Conservation (phyloP, 1,139 yeast species). For the Hemisphaericaspora subhashii region DNA sequence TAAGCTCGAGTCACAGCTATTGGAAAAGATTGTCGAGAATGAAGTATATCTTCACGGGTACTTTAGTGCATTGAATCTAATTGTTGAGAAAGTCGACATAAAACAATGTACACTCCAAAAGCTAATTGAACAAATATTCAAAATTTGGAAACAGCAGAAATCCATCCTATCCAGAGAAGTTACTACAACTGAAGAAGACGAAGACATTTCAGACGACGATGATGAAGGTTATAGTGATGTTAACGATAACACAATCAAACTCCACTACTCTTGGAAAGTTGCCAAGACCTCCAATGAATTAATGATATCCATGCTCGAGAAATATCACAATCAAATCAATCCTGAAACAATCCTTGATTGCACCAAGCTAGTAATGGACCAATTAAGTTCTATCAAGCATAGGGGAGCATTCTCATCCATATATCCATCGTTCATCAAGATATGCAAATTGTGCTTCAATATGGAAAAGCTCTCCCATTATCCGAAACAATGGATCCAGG, state of each 20-base stretch:
- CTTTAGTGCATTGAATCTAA: constrained; percentile 54
- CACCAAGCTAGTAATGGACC: constrained; percentile 54
- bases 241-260: constrained; percentile 49
- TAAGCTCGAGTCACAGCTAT: constrained; percentile 3
- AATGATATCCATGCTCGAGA: constrained; percentile 21
- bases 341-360: constrained; percentile 25
- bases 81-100: constrained; percentile 33
- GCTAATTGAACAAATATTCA: constrained; percentile 19
- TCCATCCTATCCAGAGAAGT: constrained; percentile 48
- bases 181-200: constrained; percentile 9
- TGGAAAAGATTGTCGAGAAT: not conserved
- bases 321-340: constrained; percentile 1
- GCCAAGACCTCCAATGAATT: constrained; percentile 73
- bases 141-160: constrained; percentile 56
- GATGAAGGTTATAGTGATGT: constrained; percentile 31
- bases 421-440: constrained; percentile 70
- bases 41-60: constrained; percentile 55
- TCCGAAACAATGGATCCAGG: constrained; percentile 56
- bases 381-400: constrained; percentile 74
- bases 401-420: constrained; percentile 91
- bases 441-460: constrained; percentile 53
- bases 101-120: constrained; percentile 6
- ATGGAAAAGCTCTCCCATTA: constrained; percentile 28
- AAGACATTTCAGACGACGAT: constrained; percentile 42
- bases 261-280: constrained; percentile 80